Evolutionary conservation across 371 early-diverging fungal genomes (phyloP).

Genomic region (Gilbertella persicaria): DNA sequence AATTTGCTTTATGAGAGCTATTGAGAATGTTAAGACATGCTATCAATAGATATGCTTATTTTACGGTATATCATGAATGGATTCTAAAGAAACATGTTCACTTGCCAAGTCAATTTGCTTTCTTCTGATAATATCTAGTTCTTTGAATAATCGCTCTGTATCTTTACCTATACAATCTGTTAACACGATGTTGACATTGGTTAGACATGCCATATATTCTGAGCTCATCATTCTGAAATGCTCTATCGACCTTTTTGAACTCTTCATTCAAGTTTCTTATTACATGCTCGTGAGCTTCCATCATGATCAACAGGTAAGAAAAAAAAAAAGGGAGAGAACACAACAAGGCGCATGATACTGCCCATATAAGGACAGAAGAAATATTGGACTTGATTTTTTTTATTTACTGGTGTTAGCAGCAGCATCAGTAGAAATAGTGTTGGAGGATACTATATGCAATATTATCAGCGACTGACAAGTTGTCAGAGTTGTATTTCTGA

Average conservation of each 20-base stretch:
- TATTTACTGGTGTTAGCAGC: no score
- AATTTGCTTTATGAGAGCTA: no score
- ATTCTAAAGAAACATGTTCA: conserved; percentile 24
- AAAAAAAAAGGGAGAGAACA: not conserved
- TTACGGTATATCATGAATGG: conserved; percentile 24
- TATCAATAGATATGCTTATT: not conserved
- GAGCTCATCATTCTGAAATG: conserved; percentile 12
- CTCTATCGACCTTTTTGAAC: conserved; percentile 20
- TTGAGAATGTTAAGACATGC: not conserved
- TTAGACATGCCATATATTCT: conserved; percentile 19
- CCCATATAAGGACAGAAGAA: no score
- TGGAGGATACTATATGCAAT: not conserved
- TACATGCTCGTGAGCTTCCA: conserved; percentile 22
- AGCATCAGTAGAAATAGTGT: no score
- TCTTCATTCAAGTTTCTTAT: conserved; percentile 13
- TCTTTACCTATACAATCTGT: conserved; percentile 11
- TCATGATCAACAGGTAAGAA: not conserved
- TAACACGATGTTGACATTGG: not conserved
- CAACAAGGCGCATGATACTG: no score
- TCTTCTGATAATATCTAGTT: conserved; percentile 24
- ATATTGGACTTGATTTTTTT: no score
- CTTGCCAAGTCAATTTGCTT: conserved; percentile 26
- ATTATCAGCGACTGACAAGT: not conserved
- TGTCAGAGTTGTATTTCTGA: not conserved
- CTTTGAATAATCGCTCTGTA: conserved; percentile 13